Conservation (phyloP, 2,329 filamentous ascomycete species). For the Cladosporium velox region DNA sequence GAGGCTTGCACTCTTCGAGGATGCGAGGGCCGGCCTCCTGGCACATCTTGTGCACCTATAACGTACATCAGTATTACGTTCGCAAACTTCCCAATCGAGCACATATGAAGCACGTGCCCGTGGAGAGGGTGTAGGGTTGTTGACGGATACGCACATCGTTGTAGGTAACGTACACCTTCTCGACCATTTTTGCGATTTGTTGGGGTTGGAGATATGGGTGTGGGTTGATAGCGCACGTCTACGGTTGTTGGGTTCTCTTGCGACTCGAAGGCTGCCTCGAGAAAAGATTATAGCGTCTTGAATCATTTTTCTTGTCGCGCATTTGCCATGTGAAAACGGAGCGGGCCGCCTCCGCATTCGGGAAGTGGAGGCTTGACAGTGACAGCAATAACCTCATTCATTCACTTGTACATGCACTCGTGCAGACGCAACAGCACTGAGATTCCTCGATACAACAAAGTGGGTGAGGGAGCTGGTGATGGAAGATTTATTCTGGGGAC, state of each 20-base stretch:
- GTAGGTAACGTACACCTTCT: slow-evolving; percentile 89
- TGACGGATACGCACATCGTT: slow-evolving; percentile 68
- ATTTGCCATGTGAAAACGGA: slow-evolving; percentile 1
- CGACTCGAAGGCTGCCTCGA: slow-evolving; percentile 6
- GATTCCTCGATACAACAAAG: background rate
- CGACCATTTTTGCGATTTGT: slow-evolving; percentile 46
- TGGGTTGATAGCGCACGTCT: background rate
- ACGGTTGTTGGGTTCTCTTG: background rate
- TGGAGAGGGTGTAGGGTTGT: background rate
- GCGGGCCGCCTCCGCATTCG: slow-evolving; percentile 7
- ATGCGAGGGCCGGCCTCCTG: slow-evolving; percentile 80
- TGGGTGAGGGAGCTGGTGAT: background rate
- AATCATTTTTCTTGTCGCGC: slow-evolving; percentile 13
- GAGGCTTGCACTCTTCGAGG: slow-evolving; percentile 81
- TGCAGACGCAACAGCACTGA: background rate
- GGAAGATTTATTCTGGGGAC: background rate
- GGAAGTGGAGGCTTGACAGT: slow-evolving; percentile 11
- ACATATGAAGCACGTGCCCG: slow-evolving; percentile 13
- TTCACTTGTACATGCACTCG: background rate
- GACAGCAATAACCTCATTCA: slow-evolving; percentile 11
- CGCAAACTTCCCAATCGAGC: slow-evolving; percentile 15
- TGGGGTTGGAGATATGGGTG: background rate
- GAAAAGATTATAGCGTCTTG: slow-evolving; percentile 5
- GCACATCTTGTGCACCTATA: slow-evolving; percentile 94
- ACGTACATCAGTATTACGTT: slow-evolving; percentile 5